Evolutionary conservation across 1,139 yeast genomes (phyloP), one percentile per base, ranked within the genome.

Genomic region (Suhomyces bokatorum): DNA sequence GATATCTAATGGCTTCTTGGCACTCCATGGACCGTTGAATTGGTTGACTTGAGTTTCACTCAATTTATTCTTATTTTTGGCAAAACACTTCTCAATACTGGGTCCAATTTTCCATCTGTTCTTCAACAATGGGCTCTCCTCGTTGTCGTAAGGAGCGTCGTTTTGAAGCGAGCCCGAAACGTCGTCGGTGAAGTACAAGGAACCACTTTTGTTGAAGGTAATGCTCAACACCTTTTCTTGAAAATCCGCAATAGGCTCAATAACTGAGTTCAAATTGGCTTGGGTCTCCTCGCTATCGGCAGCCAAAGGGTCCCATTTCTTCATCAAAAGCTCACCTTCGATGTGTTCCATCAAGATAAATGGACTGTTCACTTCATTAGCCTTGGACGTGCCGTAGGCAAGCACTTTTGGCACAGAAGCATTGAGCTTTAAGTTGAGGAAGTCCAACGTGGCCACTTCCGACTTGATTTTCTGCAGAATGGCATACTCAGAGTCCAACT

Each of bases 391-490:
- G 45, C 87, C 86, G 70, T 86, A 93, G 24, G 91, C 81, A 43
- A 84, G 67, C 9, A 89, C 87, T 53, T 80, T 80, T 35, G 98
- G 97, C 38, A 87, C 87, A 28, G 77, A 74, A 37, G 72, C 62
- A 2, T 70, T 71, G 34, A 82, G 62, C 54, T 82, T 83, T 54
- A 77, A 66, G 41, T 73, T 65, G 44, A 85, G 75, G 63, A 87
- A 91, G 64, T 91, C 97, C 72, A 87, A 73, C 1, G 98, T 91
- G 17, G 99, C 99, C 38, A 85, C 97, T 66, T 93, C 99, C 63
- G 93, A 83, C 63, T 85, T 84, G 58, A 93, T 74, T 53, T 88
- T 83, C 51, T 81, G 74, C 37, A 80, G 70, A 44, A 86, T 78
- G 45, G 86, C 81, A 50, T 75, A 78, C 46, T 80, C 81, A 17